Conservation (phyloP, 495 filamentous ascomycete genomes). For the Cenococcum geophilum region DNA sequence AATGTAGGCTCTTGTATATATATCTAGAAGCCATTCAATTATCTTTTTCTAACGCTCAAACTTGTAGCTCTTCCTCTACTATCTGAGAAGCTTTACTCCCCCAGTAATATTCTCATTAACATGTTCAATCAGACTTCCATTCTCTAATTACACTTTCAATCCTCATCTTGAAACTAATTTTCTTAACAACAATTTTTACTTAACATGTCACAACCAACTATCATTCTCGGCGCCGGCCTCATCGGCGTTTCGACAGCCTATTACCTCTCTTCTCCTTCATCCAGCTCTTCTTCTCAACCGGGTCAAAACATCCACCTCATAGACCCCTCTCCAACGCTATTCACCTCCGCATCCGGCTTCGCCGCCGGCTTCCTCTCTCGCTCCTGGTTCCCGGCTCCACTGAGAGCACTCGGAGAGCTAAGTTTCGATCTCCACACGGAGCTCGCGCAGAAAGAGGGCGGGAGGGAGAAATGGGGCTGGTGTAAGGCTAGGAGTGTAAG, state of each 20-base stretch:
- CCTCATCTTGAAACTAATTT: no score
- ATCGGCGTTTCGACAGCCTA: constrained; percentile 70
- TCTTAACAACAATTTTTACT: no score
- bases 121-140: no score
- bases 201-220: constrained; percentile 38
- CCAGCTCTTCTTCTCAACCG: constrained; percentile 23
- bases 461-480: constrained; percentile 61
- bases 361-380: constrained; percentile 66
- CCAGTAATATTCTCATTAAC: no score
- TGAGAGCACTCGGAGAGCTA: constrained; percentile 53
- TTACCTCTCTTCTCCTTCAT: constrained; percentile 51
- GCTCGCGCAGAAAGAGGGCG: constrained; percentile 51
- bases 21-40: no score
- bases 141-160: no score
- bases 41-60: no score
- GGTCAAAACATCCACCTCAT: constrained; percentile 54
- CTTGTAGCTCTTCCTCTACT: no score
- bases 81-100: no score
- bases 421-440: constrained; percentile 60
- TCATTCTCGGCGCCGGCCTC: constrained; percentile 71
- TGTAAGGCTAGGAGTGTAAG: constrained; percentile 49
- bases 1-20: no score
- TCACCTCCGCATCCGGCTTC: constrained; percentile 63
- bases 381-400: constrained; percentile 49
- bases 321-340: constrained; percentile 58